Percentiles rank a stretch among this genome's conserved stretches.
Evolutionary conservation across 2,329 filamentous ascomycete species (phyloP).

Genomic region (Fonsecaea multimorphosa): DNA sequence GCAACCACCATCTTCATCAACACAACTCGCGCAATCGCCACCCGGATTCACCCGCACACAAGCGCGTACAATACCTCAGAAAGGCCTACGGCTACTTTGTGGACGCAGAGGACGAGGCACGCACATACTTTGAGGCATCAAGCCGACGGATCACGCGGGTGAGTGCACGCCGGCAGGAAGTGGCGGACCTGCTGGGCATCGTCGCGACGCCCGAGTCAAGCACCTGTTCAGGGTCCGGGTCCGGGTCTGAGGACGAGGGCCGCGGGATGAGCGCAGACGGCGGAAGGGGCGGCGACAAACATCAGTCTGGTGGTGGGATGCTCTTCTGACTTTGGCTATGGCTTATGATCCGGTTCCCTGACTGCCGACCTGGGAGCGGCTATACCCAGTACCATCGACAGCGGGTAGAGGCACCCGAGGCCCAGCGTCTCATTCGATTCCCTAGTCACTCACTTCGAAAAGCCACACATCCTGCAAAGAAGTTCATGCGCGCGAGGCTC

Average conservation of each 20-base stretch:
- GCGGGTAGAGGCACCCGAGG: no score
- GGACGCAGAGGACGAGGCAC: slow-evolving; percentile 13
- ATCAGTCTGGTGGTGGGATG: neutral
- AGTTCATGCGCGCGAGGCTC: no score
- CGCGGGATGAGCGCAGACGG: neutral
- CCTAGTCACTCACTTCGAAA: no score
- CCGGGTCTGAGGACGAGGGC: neutral
- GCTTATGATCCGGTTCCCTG: neutral
- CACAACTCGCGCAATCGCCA: neutral
- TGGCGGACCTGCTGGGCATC: slow-evolving; percentile 2
- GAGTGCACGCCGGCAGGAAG: slow-evolving; percentile 5
- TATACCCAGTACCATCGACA: neutral
- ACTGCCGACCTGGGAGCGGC: neutral
- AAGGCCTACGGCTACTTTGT: slow-evolving; percentile 6
- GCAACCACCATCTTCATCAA: neutral
- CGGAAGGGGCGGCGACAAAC: neutral
- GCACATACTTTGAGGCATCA: slow-evolving; percentile 18
- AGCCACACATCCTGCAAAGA: no score
- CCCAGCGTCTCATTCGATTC: no score
- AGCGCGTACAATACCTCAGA: neutral
- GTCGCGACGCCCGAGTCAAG: slow-evolving; percentile 7
- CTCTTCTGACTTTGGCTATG: neutral
- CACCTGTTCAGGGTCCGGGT: neutral
- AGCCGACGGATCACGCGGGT: slow-evolving; percentile 19
- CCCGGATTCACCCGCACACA: neutral